Evolutionary conservation across 1,139 yeast species (phyloP), one percentile per base, ranked within the genome.

Genomic region (Yamadazyma jaroonii): DNA sequence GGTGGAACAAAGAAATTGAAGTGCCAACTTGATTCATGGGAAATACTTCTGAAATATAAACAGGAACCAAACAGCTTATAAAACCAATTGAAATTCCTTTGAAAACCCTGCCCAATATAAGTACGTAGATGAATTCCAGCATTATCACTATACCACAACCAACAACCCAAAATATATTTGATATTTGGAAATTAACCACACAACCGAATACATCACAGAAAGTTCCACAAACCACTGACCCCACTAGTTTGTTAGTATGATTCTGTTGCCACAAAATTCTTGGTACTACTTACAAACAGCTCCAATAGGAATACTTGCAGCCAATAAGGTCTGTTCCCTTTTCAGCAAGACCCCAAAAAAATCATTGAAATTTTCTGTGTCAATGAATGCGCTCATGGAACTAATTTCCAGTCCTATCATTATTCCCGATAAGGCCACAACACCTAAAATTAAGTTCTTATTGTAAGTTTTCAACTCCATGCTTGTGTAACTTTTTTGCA

Each of bases 41-140:
- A 23, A 62, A 49, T 1, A 60, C 49, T 37, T 66, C 72, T 9
- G 57, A 48, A 3, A 61, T 48, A 41, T 67, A 67, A 2, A 62
- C 52, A 0, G 71, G 70, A 2, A 62, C 48, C n/a, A 59, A 39
- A 11, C 61, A 54, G 11, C 61, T 51, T 8, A 60, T 50, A 25
- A 62, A 43, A 2, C 73, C 73, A 34, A 63, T 46, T 6, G 64
- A 47, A 3, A 57, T 20, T 0, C 73, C 73, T 40, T 62, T 65
- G 11, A 59, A 36, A 2, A 59, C 42, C 25, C 64, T 48, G 15
- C 64, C 67, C 9, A 59, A 31, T 2, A 63, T 56, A 5, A 65
- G 45, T 27, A 61, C 42, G 31, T 53, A 52, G 4, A 55, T 43
- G 30, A 50, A 54, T 9, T 52, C 48, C 60, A 64, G 65, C 21